Conservation (phyloP, 1,139 yeast species). For the Pichia sp. region DNA sequence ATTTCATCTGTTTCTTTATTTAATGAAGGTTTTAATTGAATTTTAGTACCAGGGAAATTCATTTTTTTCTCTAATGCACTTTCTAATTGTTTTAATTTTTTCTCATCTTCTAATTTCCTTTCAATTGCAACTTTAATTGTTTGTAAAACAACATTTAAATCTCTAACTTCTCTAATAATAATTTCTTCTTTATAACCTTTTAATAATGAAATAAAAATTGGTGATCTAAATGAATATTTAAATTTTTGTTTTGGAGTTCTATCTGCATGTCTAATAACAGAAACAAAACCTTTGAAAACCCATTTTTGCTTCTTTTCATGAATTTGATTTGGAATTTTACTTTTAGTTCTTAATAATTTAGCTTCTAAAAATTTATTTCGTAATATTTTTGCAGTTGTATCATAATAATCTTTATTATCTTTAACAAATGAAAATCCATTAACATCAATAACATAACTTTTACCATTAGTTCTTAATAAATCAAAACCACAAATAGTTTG, state of each 20-base stretch:
- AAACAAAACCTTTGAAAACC: slow-evolving; percentile 91
- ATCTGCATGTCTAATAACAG: slow-evolving; percentile 94
- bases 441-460: slow-evolving; percentile 91
- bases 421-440: slow-evolving; percentile 98
- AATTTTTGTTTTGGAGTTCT: slow-evolving; percentile 99
- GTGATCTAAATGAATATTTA: slow-evolving; percentile 88
- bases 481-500: slow-evolving; percentile 99
- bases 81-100: slow-evolving; percentile 69
- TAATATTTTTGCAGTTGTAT: slow-evolving; percentile 71
- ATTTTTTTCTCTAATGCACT: slow-evolving; percentile 84
- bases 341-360: slow-evolving; percentile 30
- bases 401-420: slow-evolving; percentile 83
- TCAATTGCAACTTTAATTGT: slow-evolving; percentile 80
- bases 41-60: slow-evolving; percentile 91
- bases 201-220: slow-evolving; percentile 75
- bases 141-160: slow-evolving; percentile 76
- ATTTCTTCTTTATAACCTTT: slow-evolving; percentile 97
- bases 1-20: slow-evolving; percentile 55
- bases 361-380: slow-evolving; percentile 66
- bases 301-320: slow-evolving; percentile 84
- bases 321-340: slow-evolving; percentile 13
- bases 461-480: slow-evolving; percentile 79
- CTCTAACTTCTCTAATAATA: slow-evolving; percentile 83
- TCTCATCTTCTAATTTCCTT: slow-evolving; percentile 70
- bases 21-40: slow-evolving; percentile 87